Conservation (phyloP, 169 alveolate species). For the Plasmodium relictum region DNA sequence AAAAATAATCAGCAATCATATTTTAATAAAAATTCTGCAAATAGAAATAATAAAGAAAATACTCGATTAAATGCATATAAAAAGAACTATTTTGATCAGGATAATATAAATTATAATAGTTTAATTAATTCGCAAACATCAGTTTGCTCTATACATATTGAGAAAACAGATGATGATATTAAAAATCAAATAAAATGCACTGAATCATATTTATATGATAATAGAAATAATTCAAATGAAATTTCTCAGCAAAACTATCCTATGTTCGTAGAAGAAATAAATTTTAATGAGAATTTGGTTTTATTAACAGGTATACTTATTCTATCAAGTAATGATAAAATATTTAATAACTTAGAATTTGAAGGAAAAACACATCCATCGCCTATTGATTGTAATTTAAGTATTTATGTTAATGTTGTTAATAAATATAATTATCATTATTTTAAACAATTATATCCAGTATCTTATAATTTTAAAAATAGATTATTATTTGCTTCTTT, state of each 20-base stretch:
- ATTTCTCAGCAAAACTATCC: slow-evolving; percentile 5
- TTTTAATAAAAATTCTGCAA: slow-evolving; percentile 8
- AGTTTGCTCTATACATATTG: slow-evolving; percentile 71
- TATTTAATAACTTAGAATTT: slow-evolving; percentile 61
- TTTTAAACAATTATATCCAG: slow-evolving; percentile 40
- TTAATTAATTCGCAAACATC: slow-evolving; percentile 59
- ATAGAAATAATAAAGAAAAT: slow-evolving; percentile 26
- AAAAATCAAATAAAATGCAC: slow-evolving; percentile 30
- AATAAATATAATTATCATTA: slow-evolving; percentile 41
- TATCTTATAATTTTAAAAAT: slow-evolving; percentile 62
- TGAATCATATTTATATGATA: neutral
- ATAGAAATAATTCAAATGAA: slow-evolving; percentile 1
- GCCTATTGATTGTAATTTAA: slow-evolving; percentile 57
- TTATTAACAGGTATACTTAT: slow-evolving; percentile 55
- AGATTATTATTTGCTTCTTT: slow-evolving; percentile 35
- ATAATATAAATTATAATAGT: slow-evolving; percentile 64
- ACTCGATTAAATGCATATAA: slow-evolving; percentile 17
- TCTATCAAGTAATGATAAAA: slow-evolving; percentile 45
- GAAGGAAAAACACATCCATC: slow-evolving; percentile 65
- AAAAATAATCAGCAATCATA: slow-evolving; percentile 11
- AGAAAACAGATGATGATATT: slow-evolving; percentile 72
- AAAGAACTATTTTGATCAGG: slow-evolving; percentile 59
- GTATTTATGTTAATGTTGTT: slow-evolving; percentile 60
- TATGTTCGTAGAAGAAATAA: slow-evolving; percentile 47
- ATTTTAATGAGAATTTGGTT: slow-evolving; percentile 52